Evolutionary conservation across 2,329 filamentous ascomycete species (phyloP).

Genomic region (Aspergillus vadensis): DNA sequence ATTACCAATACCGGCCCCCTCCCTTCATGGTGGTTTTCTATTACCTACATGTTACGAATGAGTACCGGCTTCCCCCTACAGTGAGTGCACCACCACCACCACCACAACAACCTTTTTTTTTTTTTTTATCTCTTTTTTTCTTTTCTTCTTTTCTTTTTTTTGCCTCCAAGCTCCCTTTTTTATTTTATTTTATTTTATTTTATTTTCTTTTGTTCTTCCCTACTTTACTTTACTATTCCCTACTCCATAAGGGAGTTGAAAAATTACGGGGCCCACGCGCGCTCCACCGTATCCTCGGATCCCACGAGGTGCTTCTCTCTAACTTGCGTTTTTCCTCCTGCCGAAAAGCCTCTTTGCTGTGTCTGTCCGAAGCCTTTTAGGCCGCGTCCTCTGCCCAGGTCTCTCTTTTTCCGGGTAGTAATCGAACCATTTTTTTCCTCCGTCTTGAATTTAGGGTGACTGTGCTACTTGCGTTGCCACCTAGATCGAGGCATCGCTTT

Average conservation of each 20-base stretch:
- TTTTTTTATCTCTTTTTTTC: constrained; percentile 9
- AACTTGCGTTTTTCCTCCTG: constrained; percentile 29
- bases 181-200: background rate
- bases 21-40: constrained; percentile 16
- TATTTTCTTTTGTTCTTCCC: constrained; percentile 1
- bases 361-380: constrained; percentile 34
- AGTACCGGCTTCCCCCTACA: background rate
- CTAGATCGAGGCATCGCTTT: constrained; percentile 28
- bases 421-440: constrained; percentile 29
- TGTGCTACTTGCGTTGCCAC: constrained; percentile 28
- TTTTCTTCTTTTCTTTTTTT: constrained; percentile 2
- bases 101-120: constrained; percentile 5
- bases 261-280: constrained; percentile 33
- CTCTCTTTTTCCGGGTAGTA: constrained; percentile 28
- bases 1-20: constrained; percentile 22
- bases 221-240: constrained; percentile 6
- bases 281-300: constrained; percentile 42
- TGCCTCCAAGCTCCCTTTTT: background rate
- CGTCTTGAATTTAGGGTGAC: constrained; percentile 30
- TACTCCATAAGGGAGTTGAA: constrained; percentile 17
- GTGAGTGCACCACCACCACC: constrained; percentile 3
- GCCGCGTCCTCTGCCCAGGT: constrained; percentile 31
- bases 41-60: constrained; percentile 17
- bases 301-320: constrained; percentile 37
- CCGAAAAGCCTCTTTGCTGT: constrained; percentile 27